phyloP scores from a whole-genome alignment of 2,329 filamentous ascomycete genomes.

The Acephala macrosclerotiorum region DNA sequence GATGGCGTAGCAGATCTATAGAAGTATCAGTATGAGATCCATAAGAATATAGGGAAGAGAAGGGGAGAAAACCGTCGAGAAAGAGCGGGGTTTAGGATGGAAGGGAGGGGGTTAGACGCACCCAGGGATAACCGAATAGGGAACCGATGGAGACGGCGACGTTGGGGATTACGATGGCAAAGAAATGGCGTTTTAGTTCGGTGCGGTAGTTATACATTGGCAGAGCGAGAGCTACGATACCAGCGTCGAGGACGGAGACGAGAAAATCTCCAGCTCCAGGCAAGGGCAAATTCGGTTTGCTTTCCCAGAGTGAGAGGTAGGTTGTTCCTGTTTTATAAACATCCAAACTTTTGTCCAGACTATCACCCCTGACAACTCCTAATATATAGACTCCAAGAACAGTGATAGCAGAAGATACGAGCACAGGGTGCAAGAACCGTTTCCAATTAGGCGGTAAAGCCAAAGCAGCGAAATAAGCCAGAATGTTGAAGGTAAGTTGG shows the following conservation, averaged over 20 bases:
- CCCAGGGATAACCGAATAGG: slow-evolving; percentile 66
- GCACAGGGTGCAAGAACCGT: slow-evolving; percentile 63
- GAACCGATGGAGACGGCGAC: slow-evolving; percentile 58
- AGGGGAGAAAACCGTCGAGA: too few species aligned
- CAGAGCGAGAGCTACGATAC: slow-evolving; percentile 64
- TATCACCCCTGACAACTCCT: slow-evolving; percentile 52
- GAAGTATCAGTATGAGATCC: too few species aligned
- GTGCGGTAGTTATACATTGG: slow-evolving; percentile 68
- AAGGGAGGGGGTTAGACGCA: too few species aligned
- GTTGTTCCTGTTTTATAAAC: slow-evolving; percentile 60
- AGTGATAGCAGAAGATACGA: slow-evolving; percentile 61
- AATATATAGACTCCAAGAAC: slow-evolving; percentile 62
- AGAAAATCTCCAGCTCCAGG: slow-evolving; percentile 66
- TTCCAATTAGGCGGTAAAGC: slow-evolving; percentile 56
- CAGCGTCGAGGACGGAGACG: slow-evolving; percentile 60
- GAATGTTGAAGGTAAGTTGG: slow-evolving; percentile 55
- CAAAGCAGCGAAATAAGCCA: slow-evolving; percentile 59
- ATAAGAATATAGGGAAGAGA: too few species aligned
- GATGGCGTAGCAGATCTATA: slow-evolving; percentile 59
- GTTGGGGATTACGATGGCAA: slow-evolving; percentile 61
- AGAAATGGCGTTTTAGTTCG: slow-evolving; percentile 61
- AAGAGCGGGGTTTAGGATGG: too few species aligned
- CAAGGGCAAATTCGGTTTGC: slow-evolving; percentile 38
- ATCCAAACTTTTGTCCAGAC: slow-evolving; percentile 50
- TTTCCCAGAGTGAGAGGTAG: slow-evolving; percentile 60